Base-by-base conservation (phyloP, 805 yeast species). In the Priceomyces carsonii region DNA sequence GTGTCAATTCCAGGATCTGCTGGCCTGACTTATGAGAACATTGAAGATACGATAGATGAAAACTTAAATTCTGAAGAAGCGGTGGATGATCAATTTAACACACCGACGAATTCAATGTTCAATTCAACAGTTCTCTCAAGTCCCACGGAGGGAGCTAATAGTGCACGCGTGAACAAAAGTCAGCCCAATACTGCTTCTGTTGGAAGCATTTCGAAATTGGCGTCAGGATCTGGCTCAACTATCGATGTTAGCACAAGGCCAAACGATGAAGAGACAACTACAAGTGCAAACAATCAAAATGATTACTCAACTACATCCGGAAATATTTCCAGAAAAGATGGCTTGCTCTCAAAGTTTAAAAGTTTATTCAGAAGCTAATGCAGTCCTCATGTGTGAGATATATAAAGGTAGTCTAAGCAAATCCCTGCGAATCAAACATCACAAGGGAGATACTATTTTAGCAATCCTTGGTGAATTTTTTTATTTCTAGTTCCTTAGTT, bases 301-400 rank as follows among this genome's bases (percentile, higher is more conserved):
- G 35, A 32, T n/a, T n/a, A n/a, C n/a, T n/a, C n/a, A n/a, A n/a
- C n/a, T n/a, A n/a, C n/a, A n/a, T n/a, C n/a, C n/a, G n/a, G n/a
- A n/a, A 23, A 7, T 23, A 13, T 7, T 23, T 8, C 33, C 8
- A 57, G 45, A 35, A 44, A 54, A 26, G 64, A 54, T 17, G 50
- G 50, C 17, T 48, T 64, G 30, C 44, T 63, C 31, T 47, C 61
- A 12, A 53, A 53, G 32, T 59, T 65, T 42, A 56, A 51, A 36
- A 57, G 61, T 20, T 56, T 65, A 26, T 64, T 64, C 43, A 54
- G 48, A 39, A 55, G 50, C 38, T n/a, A n/a, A n/a, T n/a, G n/a
- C n/a, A n/a, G n/a, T n/a, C n/a, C n/a, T n/a, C n/a, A n/a, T n/a
- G n/a, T n/a, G n/a, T n/a, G n/a, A n/a, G n/a, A n/a, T n/a, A n/a